These are phyloP conservation scores for Taxawa tesnikishii DNA, from an alignment of 2,329 filamentous ascomycete species.

Conservation along the genomic window DNA sequence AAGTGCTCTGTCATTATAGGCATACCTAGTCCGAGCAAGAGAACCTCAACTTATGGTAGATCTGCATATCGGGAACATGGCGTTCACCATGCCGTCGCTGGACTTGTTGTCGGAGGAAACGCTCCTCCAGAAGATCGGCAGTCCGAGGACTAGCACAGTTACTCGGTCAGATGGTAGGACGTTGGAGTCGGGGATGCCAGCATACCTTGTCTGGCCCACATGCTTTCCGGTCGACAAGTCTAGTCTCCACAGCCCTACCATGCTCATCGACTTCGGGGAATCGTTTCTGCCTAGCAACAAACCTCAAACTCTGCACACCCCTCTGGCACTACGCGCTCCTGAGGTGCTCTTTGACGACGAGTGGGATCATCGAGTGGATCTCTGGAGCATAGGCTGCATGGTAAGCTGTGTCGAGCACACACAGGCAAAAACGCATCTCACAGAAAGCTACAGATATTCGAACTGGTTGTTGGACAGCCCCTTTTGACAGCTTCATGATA, in stretches of 20 bases:
- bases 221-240: slow-evolving; percentile 6
- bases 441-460: slow-evolving; percentile 16
- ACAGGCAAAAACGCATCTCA: neutral
- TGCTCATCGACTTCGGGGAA: slow-evolving; percentile 28
- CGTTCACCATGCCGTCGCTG: slow-evolving; percentile 13
- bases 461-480: slow-evolving; percentile 26
- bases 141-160: slow-evolving; percentile 10
- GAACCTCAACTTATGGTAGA: slow-evolving; percentile 10
- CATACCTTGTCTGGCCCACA: slow-evolving; percentile 11
- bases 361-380: slow-evolving; percentile 23
- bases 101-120: slow-evolving; percentile 10
- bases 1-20: neutral
- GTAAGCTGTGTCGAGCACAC: slow-evolving; percentile 13
- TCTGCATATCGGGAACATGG: slow-evolving; percentile 17
- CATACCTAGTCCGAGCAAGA: too few species aligned
- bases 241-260: slow-evolving; percentile 9
- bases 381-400: slow-evolving; percentile 26
- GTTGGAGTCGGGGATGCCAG: slow-evolving; percentile 11
- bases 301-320: slow-evolving; percentile 21
- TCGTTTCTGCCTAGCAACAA: slow-evolving; percentile 17
- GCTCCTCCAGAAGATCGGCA: slow-evolving; percentile 11
- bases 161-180: slow-evolving; percentile 12
- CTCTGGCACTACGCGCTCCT: slow-evolving; percentile 22
- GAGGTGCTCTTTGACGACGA: slow-evolving; percentile 25
- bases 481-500: slow-evolving; percentile 24